Evolutionary conservation across 202 grass and related monocot genomes (phyloP).

Genomic region (Hordeum pubiflorum): DNA sequence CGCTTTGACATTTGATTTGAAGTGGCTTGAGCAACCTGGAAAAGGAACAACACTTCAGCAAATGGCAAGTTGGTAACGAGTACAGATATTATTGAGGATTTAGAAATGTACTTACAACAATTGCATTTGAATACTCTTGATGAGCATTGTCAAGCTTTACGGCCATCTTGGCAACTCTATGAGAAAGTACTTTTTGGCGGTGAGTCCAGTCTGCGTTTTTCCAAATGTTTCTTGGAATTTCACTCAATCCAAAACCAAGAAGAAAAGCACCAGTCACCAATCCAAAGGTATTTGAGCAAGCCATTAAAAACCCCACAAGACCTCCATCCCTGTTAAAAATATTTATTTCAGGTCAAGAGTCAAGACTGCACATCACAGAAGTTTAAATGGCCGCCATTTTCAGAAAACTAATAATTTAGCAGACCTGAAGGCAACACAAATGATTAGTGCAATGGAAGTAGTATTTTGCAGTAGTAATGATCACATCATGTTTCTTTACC

Average conservation of each 20-base stretch:
- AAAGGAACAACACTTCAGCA: slow-evolving; percentile 17
- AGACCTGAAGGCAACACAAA: not conserved
- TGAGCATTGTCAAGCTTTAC: slow-evolving; percentile 94
- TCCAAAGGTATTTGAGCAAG: slow-evolving; percentile 98
- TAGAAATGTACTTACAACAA: slow-evolving; percentile 64
- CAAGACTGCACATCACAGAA: slow-evolving; percentile 10
- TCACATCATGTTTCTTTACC: slow-evolving; percentile 6
- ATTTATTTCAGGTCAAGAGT: slow-evolving; percentile 23
- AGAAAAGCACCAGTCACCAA: slow-evolving; percentile 98
- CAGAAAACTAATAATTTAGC: not conserved
- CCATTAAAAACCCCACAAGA: slow-evolving; percentile 97
- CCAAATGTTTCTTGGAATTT: slow-evolving; percentile 98
- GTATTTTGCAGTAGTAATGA: not conserved
- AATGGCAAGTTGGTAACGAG: not conserved
- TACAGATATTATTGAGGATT: slow-evolving; percentile 3
- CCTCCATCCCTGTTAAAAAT: slow-evolving; percentile 59
- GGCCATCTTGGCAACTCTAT: slow-evolving; percentile 91
- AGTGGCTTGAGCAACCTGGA: slow-evolving; percentile 96
- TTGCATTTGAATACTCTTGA: slow-evolving; percentile 98
- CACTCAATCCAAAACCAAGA: slow-evolving; percentile 97
- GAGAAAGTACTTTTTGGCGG: slow-evolving; percentile 87
- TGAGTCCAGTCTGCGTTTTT: slow-evolving; percentile 87
- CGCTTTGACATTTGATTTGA: slow-evolving; percentile 99
- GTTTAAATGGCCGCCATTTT: not conserved
- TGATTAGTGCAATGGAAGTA: not conserved